These are phyloP conservation scores for Penstemon newberryi DNA, from an alignment of 257 asterid genomes.

Conservation along the genomic window DNA sequence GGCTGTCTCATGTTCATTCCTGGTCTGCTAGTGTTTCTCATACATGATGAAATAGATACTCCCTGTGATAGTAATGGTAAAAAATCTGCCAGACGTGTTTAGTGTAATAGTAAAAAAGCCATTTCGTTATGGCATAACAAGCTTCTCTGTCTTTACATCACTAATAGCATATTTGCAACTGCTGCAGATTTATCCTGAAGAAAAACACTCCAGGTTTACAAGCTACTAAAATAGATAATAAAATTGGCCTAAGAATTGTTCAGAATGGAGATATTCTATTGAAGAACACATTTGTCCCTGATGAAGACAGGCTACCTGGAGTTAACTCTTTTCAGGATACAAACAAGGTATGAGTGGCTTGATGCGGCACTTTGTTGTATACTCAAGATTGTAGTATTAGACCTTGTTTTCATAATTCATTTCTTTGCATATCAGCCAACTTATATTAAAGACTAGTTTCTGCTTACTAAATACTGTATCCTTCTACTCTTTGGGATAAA, in stretches of 20 bases:
- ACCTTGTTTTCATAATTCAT: not conserved
- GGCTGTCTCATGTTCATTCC: not conserved
- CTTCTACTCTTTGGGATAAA: not conserved
- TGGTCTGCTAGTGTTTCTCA: slow-evolving; percentile 5
- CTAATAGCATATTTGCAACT: slow-evolving; percentile 34
- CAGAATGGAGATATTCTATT: slow-evolving; percentile 91
- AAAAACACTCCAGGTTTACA: slow-evolving; percentile 84
- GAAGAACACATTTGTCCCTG: slow-evolving; percentile 81
- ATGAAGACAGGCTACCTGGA: slow-evolving; percentile 89
- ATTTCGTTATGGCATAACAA: not conserved
- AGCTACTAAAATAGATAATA: slow-evolving; percentile 89
- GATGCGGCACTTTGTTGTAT: slow-evolving; percentile 10
- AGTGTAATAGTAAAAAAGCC: not conserved
- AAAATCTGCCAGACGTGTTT: slow-evolving; percentile 9
- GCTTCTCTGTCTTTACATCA: slow-evolving; percentile 10
- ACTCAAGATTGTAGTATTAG: slow-evolving; percentile 5
- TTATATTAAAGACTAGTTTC: slow-evolving; percentile 1
- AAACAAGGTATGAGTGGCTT: slow-evolving; percentile 60
- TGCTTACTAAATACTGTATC: slow-evolving; percentile 3
- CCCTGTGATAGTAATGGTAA: slow-evolving; percentile 14
- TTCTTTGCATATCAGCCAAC: slow-evolving; percentile 11
- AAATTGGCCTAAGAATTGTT: slow-evolving; percentile 87
- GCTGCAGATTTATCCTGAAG: slow-evolving; percentile 70
- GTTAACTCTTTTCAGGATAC: slow-evolving; percentile 92
- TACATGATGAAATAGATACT: slow-evolving; percentile 5